Base-by-base conservation (phyloP, 2,329 filamentous ascomycete species). In the Sphaerulina musiva region DNA sequence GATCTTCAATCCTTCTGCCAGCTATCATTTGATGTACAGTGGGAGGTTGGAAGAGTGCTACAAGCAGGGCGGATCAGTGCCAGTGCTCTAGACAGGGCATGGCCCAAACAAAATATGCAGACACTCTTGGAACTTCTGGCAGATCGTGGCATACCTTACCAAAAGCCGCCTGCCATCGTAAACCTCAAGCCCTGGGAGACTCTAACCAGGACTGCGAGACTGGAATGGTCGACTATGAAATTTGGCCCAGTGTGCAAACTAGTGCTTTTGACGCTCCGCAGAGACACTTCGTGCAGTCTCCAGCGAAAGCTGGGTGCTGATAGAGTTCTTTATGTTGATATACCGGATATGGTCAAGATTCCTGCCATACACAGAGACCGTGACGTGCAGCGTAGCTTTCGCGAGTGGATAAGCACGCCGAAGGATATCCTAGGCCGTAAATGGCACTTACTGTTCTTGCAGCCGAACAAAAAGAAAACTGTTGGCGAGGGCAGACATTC, bases 271-370 rank as follows among this genome's bases (percentile, higher is more conserved):
- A 61, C 8, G 50, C 57, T 6, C 57, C 64, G 2, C 45, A 56
- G 8, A 47, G 65, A 66, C n/a, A 56, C 44, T 6, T 56, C 59
- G 2, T 61, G 54, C 42, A 48, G 58, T 5, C 47, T 70, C 7
- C 63, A 69, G 42, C 63, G 68, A 2, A 54, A 48, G 12, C 67
- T 66, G 32, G 69, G 68, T 1, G 62, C 68, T 4, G 68, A 75
- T 53, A 68, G 74, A 0, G 73, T 77, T 17, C 59, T 78, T 1
- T 73, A 72, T 40, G 54, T 77, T 2, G 64, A 67, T 2, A 48
- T 71, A 1, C 72, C 73, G 0, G 54, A 61, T 2, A 61, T 71
- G 11, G 49, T 59, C 1, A 59, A 53, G 2, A 59, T 58, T 3
- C 59, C 60, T 58, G 4, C 59, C 59, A 1, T n/a, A 10, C 46